Conservation (phyloP, 2,329 filamentous ascomycete species). For the Dothistroma septosporum region DNA sequence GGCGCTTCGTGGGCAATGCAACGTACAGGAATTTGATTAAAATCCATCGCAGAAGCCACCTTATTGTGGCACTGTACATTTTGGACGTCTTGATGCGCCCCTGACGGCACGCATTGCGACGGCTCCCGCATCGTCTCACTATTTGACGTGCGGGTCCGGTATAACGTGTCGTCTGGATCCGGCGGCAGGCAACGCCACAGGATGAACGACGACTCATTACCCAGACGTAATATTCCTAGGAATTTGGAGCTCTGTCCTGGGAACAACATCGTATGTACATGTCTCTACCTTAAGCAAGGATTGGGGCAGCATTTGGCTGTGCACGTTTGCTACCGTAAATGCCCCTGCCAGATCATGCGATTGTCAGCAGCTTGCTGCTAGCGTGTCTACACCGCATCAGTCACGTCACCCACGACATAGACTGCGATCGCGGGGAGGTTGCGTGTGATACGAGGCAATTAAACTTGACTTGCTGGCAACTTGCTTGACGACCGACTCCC, state of each 20-base stretch:
- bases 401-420: conserved; percentile 8
- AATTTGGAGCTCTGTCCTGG: too few relatives aligned
- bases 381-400: neutral
- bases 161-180: neutral
- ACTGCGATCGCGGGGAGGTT: neutral
- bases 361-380: neutral
- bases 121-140: neutral
- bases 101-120: neutral
- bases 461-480: conserved; percentile 12
- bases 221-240: too few relatives aligned
- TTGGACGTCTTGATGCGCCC: neutral
- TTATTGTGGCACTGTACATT: neutral
- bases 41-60: neutral
- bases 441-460: conserved; percentile 7
- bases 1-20: conserved; percentile 11
- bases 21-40: neutral
- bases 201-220: too few relatives aligned
- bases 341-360: neutral
- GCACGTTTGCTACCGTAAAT: neutral
- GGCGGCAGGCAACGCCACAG: neutral
- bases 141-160: neutral
- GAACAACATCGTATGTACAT: neutral
- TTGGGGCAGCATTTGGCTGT: neutral
- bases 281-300: neutral
- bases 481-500: conserved; percentile 14